Evolutionary conservation across 345 rosid species (phyloP).

Genomic region (Rhodamnia argentea): DNA sequence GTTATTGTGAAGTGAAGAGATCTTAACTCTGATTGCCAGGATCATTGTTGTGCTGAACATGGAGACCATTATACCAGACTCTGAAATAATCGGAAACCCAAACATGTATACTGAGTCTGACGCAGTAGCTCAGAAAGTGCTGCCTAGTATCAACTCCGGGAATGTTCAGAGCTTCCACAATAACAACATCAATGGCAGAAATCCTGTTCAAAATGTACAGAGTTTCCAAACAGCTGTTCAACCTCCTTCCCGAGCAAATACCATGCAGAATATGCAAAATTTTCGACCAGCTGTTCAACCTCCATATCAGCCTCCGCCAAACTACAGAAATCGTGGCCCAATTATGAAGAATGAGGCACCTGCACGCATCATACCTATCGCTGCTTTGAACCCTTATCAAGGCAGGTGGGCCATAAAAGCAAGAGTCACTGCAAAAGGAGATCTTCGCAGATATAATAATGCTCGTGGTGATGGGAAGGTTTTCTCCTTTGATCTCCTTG

Average conservation of each 20-base stretch:
- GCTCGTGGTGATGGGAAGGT: slow-evolving; percentile 92
- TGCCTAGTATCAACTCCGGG: slow-evolving; percentile 18
- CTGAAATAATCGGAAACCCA: slow-evolving; percentile 72
- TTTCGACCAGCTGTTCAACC: slow-evolving; percentile 68
- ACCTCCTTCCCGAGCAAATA: slow-evolving; percentile 49
- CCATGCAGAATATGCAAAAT: slow-evolving; percentile 24
- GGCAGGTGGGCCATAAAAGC: slow-evolving; percentile 95
- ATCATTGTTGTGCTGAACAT: slow-evolving; percentile 72
- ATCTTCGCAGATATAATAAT: slow-evolving; percentile 77
- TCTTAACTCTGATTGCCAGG: slow-evolving; percentile 26
- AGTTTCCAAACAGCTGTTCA: slow-evolving; percentile 50
- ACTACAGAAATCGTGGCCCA: slow-evolving; percentile 61
- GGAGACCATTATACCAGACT: slow-evolving; percentile 66
- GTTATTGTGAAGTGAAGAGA: not conserved
- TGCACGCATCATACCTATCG: slow-evolving; percentile 64
- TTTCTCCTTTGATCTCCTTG: slow-evolving; percentile 85
- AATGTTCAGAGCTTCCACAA: slow-evolving; percentile 16
- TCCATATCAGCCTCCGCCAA: slow-evolving; percentile 69
- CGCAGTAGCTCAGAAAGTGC: slow-evolving; percentile 21
- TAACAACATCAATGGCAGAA: slow-evolving; percentile 3
- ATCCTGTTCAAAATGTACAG: slow-evolving; percentile 13
- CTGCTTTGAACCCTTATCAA: slow-evolving; percentile 86
- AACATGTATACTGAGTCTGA: slow-evolving; percentile 32
- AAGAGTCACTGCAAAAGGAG: slow-evolving; percentile 87
- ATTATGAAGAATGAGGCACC: slow-evolving; percentile 90